phyloP scores from a whole-genome alignment of 805 yeast species.

The Suhomyces xylopsoci region DNA sequence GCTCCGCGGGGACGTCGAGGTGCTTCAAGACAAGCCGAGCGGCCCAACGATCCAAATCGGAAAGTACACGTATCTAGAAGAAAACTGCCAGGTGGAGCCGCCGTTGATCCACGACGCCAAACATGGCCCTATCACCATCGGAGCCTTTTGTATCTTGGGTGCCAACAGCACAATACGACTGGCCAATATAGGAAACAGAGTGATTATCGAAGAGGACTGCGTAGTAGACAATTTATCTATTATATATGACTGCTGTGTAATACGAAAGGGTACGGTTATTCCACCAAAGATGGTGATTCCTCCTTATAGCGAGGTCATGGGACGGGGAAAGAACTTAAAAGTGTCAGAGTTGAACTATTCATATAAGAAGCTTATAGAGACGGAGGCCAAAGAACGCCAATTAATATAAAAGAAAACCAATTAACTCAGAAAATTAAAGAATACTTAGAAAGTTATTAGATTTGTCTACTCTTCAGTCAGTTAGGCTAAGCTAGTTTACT shows the following conservation, averaged over 20 bases:
- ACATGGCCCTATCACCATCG: conserved; percentile 37
- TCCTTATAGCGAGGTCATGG: conserved; percentile 47
- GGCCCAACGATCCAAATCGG: conserved; percentile 41
- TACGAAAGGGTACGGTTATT: conserved; percentile 39
- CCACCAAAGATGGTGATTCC: conserved; percentile 48
- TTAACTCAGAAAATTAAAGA: neutral
- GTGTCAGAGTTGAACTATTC: conserved; percentile 26
- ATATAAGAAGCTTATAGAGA: conserved; percentile 35
- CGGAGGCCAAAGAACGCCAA: conserved; percentile 28
- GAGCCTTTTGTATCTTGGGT: conserved; percentile 48
- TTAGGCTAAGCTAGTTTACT: too few relatives aligned
- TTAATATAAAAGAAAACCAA: neutral
- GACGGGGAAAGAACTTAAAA: conserved; percentile 34
- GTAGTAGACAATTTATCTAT: conserved; percentile 33
- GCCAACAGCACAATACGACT: conserved; percentile 27
- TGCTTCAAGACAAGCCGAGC: conserved; percentile 5
- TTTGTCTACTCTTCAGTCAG: too few relatives aligned
- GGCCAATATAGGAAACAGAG: conserved; percentile 48
- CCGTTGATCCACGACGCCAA: conserved; percentile 14
- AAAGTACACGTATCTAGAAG: conserved; percentile 41
- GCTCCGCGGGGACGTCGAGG: conserved; percentile 31
- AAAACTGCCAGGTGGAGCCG: conserved; percentile 27
- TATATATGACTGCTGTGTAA: conserved; percentile 51
- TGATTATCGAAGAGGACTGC: conserved; percentile 43
- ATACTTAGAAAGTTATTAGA: too few relatives aligned